A percentile compares a stretch with the other conserved stretches of the same genome.
phyloP scores from a whole-genome alignment of 164 flowering plant genomes.

The Vitis rotundifolia region DNA sequence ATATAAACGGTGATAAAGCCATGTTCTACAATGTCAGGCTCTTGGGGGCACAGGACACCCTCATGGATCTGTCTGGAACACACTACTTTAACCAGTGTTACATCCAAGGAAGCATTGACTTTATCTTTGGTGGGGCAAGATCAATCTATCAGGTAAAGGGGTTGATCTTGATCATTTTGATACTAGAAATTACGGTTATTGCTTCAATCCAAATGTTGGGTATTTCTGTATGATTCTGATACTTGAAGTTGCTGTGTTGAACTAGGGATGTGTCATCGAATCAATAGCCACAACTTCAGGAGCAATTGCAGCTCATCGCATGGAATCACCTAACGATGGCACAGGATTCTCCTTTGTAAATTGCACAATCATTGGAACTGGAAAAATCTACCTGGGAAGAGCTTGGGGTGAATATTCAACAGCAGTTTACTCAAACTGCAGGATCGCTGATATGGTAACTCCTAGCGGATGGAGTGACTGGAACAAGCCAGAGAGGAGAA shows the following conservation, averaged over 20 bases:
- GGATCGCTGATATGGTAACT: constrained; percentile 45
- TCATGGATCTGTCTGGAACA: constrained; percentile 65
- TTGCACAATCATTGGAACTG: constrained; percentile 68
- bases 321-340: constrained; percentile 50
- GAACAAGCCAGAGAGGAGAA: not conserved
- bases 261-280: constrained; percentile 58
- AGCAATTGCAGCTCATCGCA: constrained; percentile 84
- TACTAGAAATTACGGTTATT: too few relatives aligned
- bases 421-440: constrained; percentile 53
- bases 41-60: constrained; percentile 82
- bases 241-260: not conserved
- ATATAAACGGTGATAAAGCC: constrained; percentile 65
- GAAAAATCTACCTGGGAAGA: constrained; percentile 62
- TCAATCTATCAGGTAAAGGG: constrained; percentile 72
- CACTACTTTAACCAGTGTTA: constrained; percentile 64
- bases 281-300: constrained; percentile 56
- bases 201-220: too few relatives aligned
- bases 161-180: not conserved
- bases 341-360: constrained; percentile 80
- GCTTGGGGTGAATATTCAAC: constrained; percentile 89
- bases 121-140: constrained; percentile 73
- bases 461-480: constrained; percentile 61
- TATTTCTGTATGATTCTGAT: not conserved
- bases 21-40: constrained; percentile 59
- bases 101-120: constrained; percentile 77